Base-by-base conservation (phyloP, 2,329 filamentous ascomycete genomes). In the Trichoderma sp. region DNA sequence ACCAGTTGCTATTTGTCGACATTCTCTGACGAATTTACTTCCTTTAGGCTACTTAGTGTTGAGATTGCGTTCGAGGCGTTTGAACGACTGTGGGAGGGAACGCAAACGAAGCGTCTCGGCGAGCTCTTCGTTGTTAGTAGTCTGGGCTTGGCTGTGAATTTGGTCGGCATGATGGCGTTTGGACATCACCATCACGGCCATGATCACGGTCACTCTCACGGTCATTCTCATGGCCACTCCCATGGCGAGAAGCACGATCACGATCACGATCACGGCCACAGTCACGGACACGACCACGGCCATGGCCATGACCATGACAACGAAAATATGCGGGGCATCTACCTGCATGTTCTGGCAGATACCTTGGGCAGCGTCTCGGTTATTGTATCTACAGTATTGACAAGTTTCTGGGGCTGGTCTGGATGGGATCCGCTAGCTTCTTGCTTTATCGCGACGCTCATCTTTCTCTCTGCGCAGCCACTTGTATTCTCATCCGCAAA, bases 301-400 rank as follows among this genome's bases (percentile, higher is more conserved):
- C 78, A 74, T 68, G 71, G 29, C 73, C 78, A 74, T 69, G 73
- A 76, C n/a, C 91, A 94, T 75, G 91, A 93, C 71, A 97, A 97
- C 78, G 96, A 99, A 75, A 99, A 99, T 77, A 97, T 99, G 94
- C 83, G 96, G 74, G 96, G 96, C 14, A 98, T 99, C 73, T 99
- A 97, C 80, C 84, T 99, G 24, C 96, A 99, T 76, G 92, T 99
- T 62, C 85, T 98, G 33, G 96, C 96, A 6, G 96, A 99, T 78
- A 97, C 96, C 0, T 89, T 98, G 35, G 96, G 96, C 31, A 97
- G 94, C 67, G 92, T 94, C 1, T 96, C 96, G 0, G 96, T 99
- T 59, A 97, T 99, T 71, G 88, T 94, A 40, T 97, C 94, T 8
- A 99, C 96, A 0, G 83, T 93, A 0, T 84, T 98, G 27, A 97